Evolutionary conservation across 805 yeast species (phyloP), one percentile per base, ranked within the genome.

Genomic region (Scheffersomyces coipomensis): DNA sequence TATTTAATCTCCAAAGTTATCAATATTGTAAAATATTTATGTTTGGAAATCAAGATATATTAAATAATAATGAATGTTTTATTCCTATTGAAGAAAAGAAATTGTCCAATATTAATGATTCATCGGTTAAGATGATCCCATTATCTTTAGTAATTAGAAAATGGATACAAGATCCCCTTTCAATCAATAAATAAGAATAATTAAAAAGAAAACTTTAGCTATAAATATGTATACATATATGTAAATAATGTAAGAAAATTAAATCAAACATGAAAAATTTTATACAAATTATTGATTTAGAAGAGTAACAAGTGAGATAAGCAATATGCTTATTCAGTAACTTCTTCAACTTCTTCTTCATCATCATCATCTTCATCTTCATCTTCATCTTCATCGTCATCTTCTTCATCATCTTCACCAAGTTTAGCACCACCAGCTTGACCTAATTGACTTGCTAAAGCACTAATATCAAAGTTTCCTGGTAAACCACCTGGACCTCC

Each of bases 401-500:
- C 58, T 30, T 40, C 64, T 3, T 34, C 50, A 10, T 37, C 55
- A 13, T 38, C 45, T 16, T 41, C 52, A 24, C 37, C 48, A 10
- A 39, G 18, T 23, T 45, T 46, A 15, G 48, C 55, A 37, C 58
- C 66, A 37, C 64, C 65, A 29, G 67, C 67, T 47, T 64, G 64
- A 31, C 73, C 73, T 55, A 68, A 66, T 59, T 68, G 73, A 44
- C 71, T 64, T 29, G 75, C 73, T 48, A 66, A 71, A 23, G 44
- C 38, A 39, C 58, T 48, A 46, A 47, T 33, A 42, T 49, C 63
- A n/a, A 27, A 27, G 30, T 27, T 27, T 13, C 11, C 11, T 27
- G 30, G 30, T 48, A 52, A 29, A 38, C 67, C 69, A 37, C 64
- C 63, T 17, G 56, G 49, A 19, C 68, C 70, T 17, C 56, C 63